Percentiles rank a stretch among this genome's conserved stretches.
phyloP scores from a whole-genome alignment of 139 green algal genomes.

The Trebouxia sp. region DNA sequence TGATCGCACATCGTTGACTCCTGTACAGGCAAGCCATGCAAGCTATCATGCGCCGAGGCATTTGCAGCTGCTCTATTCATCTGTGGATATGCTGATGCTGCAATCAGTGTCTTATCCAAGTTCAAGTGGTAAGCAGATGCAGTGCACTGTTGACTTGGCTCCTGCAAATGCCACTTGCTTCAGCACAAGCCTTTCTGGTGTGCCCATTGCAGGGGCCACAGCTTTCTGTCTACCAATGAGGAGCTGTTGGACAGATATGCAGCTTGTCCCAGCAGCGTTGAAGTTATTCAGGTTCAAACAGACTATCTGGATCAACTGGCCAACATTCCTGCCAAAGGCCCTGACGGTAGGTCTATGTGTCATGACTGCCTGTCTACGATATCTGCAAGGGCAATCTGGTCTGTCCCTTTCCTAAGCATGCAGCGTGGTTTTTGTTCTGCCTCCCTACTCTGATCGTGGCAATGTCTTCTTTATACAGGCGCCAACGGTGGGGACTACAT shows the following conservation, averaged over 20 bases:
- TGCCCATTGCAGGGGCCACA: slow-evolving; percentile 74
- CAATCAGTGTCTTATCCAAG: slow-evolving; percentile 62
- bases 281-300: slow-evolving; percentile 85
- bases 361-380: not conserved
- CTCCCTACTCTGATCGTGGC: not conserved
- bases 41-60: slow-evolving; percentile 96
- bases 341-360: not conserved
- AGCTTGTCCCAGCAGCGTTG: slow-evolving; percentile 64
- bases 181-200: not conserved
- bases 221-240: slow-evolving; percentile 88
- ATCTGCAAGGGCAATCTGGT: not conserved
- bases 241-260: slow-evolving; percentile 87
- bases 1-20: too few species aligned
- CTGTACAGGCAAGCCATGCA: slow-evolving; percentile 76
- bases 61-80: slow-evolving; percentile 86
- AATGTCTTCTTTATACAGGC: not conserved
- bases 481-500: slow-evolving; percentile 45
- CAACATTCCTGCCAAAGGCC: not conserved
- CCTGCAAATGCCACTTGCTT: not conserved
- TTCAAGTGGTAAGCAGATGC: slow-evolving; percentile 81
- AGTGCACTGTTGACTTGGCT: not conserved
- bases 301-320: slow-evolving; percentile 51
- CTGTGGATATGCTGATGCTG: slow-evolving; percentile 70
- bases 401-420: not conserved
- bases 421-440: not conserved